Evolutionary conservation across 2,329 filamentous ascomycete species (phyloP).

Genomic region (Volutella citrinella): DNA sequence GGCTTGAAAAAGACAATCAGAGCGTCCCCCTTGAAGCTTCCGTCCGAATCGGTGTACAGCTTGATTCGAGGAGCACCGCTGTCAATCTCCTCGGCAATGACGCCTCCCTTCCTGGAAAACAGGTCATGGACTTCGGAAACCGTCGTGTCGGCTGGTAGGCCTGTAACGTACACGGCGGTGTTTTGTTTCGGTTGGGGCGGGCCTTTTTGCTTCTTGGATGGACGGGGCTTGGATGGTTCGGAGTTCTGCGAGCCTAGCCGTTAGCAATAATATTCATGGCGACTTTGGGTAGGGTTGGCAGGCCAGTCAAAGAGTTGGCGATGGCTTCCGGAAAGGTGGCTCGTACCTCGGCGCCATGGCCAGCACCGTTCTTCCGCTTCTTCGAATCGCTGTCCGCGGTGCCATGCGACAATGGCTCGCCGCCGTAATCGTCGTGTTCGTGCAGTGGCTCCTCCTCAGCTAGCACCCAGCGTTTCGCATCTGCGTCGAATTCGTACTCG

Average conservation of each 20-base stretch:
- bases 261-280: conserved; percentile 9
- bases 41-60: conserved; percentile 79
- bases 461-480: conserved; percentile 72
- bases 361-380: conserved; percentile 43
- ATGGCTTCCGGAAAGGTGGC: too few relatives aligned
- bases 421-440: conserved; percentile 33
- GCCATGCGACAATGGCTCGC: conserved; percentile 22
- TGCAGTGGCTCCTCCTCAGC: conserved; percentile 43
- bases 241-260: too few relatives aligned
- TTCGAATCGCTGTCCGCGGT: conserved; percentile 24
- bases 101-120: conserved; percentile 81
- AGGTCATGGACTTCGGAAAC: conserved; percentile 76
- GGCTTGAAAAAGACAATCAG: conserved; percentile 93
- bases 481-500: conserved; percentile 79
- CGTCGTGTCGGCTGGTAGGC: conserved; percentile 76
- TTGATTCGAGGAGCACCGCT: conserved; percentile 86
- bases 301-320: background rate
- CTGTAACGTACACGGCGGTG: conserved; percentile 89
- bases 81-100: conserved; percentile 93
- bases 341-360: conserved; percentile 43
- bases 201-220: conserved; percentile 45
- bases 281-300: background rate
- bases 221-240: conserved; percentile 33
- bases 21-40: conserved; percentile 89
- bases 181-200: conserved; percentile 62